These are phyloP conservation scores for Parastagonospora avenae DNA, from an alignment of 2,329 filamentous ascomycete species.

Conservation along the genomic window DNA sequence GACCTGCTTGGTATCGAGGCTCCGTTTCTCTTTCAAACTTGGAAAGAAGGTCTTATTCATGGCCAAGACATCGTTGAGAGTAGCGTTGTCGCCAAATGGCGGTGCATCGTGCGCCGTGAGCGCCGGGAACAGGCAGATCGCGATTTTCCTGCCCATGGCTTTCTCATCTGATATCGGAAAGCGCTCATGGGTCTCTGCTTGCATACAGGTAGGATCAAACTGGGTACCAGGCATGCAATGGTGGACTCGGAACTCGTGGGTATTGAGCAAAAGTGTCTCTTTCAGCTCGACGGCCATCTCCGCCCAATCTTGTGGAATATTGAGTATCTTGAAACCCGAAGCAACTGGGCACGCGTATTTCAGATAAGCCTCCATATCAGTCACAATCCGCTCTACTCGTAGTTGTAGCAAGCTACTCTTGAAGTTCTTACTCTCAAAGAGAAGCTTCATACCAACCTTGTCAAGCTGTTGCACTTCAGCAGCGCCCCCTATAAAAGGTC, in stretches of 20 bases:
- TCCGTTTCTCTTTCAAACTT: neutral
- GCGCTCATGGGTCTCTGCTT: constrained; percentile 3
- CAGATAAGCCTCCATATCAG: neutral
- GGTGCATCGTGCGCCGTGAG: neutral
- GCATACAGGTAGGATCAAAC: constrained; percentile 17
- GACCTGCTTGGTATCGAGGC: neutral
- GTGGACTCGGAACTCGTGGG: constrained; percentile 12
- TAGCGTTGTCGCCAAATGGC: neutral
- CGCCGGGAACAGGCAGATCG: constrained; percentile 1
- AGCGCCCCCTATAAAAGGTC: constrained; percentile 1
- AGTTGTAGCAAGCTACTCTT: neutral
- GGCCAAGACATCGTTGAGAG: neutral
- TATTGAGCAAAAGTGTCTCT: constrained; percentile 11
- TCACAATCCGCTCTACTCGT: neutral
- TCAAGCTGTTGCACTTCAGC: constrained; percentile 8
- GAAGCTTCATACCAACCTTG: constrained; percentile 1
- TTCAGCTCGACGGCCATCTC: constrained; percentile 11
- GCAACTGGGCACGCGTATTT: neutral
- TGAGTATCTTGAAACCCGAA: neutral
- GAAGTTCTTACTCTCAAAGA: constrained; percentile 10
- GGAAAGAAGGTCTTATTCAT: constrained; percentile 3
- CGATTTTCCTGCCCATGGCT: constrained; percentile 2
- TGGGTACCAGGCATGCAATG: constrained; percentile 5
- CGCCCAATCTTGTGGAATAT: neutral
- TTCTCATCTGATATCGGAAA: neutral